Conservation (phyloP, 73 alveolate genomes). For the Tetrahymena malaccensis region DNA sequence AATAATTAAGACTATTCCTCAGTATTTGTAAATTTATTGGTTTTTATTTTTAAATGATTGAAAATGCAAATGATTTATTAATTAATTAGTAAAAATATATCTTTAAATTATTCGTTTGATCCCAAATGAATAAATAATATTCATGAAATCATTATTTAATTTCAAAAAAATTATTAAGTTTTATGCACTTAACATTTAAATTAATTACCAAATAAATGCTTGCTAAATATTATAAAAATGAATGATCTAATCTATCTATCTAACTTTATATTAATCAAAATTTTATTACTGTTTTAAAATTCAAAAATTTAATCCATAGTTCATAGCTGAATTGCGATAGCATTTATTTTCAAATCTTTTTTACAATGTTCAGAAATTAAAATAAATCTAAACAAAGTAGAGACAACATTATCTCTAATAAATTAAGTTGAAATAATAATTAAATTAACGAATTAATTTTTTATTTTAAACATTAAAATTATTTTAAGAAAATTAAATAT, state of each 20-base stretch:
- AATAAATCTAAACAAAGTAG: neutral
- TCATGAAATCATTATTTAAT: neutral
- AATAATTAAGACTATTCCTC: neutral
- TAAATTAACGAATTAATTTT: too few species aligned
- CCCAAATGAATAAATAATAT: neutral
- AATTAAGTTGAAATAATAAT: too few species aligned
- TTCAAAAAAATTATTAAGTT: neutral
- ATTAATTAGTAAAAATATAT: neutral
- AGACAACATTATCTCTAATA: too few species aligned
- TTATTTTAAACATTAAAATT: too few species aligned
- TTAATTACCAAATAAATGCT: neutral
- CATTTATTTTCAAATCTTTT: neutral
- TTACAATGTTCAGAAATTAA: neutral
- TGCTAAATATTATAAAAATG: neutral
- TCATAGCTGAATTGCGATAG: neutral
- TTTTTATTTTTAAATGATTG: neutral
- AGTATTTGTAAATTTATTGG: neutral
- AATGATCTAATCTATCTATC: neutral
- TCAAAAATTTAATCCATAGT: neutral
- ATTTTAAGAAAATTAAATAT: too few species aligned
- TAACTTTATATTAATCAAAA: neutral
- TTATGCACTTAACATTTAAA: neutral
- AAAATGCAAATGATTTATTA: neutral
- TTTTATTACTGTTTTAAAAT: neutral
- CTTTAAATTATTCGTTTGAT: neutral